Conservation (phyloP, 2,329 filamentous ascomycete species). For the Aspergillus candidus region DNA sequence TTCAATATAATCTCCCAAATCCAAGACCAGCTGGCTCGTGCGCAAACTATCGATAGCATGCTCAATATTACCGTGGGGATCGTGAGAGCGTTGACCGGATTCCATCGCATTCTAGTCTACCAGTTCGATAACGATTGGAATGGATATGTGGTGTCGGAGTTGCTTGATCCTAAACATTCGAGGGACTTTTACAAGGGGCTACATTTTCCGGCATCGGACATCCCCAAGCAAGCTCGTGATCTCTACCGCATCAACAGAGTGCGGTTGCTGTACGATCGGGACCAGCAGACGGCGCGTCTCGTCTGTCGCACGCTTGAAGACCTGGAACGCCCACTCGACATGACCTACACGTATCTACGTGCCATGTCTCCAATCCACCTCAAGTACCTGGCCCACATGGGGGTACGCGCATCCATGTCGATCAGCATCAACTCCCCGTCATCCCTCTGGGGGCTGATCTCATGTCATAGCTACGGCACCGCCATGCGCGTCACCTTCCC, state of each 20-base stretch:
- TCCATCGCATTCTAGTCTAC: conserved; percentile 89
- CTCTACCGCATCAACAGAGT: conserved; percentile 88
- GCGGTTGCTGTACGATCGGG: conserved; percentile 77
- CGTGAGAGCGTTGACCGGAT: conserved; percentile 82
- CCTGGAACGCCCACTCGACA: conserved; percentile 64
- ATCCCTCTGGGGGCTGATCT: conserved; percentile 81
- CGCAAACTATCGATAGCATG: conserved; percentile 64
- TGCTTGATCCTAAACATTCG: conserved; percentile 73
- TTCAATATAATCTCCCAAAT: conserved; percentile 92
- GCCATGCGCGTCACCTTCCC: conserved; percentile 92
- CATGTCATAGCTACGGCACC: conserved; percentile 75
- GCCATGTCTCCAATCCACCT: conserved; percentile 80
- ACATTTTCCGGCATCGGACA: conserved; percentile 78
- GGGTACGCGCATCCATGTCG: conserved; percentile 88
- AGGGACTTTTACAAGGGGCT: conserved; percentile 81
- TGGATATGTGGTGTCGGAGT: conserved; percentile 78
- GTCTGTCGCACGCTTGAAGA: conserved; percentile 68
- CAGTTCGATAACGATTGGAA: conserved; percentile 81
- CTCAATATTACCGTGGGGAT: conserved; percentile 78
- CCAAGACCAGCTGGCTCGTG: conserved; percentile 67
- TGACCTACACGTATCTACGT: conserved; percentile 76
- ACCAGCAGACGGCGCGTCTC: conserved; percentile 70
- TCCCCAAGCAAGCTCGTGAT: conserved; percentile 84
- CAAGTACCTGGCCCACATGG: conserved; percentile 84
- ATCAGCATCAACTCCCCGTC: conserved; percentile 83